Percentiles rank a stretch among this genome's conserved stretches.
phyloP scores from a whole-genome alignment of 305 asterid genomes.

The Fraxinus albicans region DNA sequence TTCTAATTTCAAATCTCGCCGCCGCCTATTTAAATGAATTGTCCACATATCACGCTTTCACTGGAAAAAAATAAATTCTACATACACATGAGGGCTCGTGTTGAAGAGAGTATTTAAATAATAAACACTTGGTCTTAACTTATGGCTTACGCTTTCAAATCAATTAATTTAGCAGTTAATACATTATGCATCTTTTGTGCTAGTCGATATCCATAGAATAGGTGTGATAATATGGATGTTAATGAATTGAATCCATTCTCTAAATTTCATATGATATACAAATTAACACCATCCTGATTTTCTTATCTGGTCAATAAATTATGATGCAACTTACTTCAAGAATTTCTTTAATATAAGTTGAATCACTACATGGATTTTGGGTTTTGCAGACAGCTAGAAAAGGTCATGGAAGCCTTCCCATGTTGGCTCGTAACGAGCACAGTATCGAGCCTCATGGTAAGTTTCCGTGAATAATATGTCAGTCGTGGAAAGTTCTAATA shows the following conservation, averaged over 20 bases:
- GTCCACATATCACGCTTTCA: too few relatives aligned
- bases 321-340: neutral
- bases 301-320: neutral
- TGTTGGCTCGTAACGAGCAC: neutral
- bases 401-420: neutral
- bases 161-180: too few relatives aligned
- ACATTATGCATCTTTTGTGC: neutral
- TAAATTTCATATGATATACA: neutral
- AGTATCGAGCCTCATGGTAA: neutral
- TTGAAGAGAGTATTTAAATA: too few relatives aligned
- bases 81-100: too few relatives aligned
- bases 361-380: neutral
- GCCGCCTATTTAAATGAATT: too few relatives aligned
- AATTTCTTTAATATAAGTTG: neutral
- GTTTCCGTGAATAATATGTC: neutral
- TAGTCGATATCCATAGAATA: neutral
- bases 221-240: neutral
- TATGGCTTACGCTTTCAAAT: too few relatives aligned
- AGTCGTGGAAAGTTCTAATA: too few relatives aligned
- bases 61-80: too few relatives aligned
- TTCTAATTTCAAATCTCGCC: too few relatives aligned
- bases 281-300: neutral
- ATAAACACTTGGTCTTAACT: too few relatives aligned
- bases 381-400: neutral
- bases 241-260: neutral